phyloP scores from a whole-genome alignment of 78 protist genomes.

The Dictyostelium purpureum region DNA sequence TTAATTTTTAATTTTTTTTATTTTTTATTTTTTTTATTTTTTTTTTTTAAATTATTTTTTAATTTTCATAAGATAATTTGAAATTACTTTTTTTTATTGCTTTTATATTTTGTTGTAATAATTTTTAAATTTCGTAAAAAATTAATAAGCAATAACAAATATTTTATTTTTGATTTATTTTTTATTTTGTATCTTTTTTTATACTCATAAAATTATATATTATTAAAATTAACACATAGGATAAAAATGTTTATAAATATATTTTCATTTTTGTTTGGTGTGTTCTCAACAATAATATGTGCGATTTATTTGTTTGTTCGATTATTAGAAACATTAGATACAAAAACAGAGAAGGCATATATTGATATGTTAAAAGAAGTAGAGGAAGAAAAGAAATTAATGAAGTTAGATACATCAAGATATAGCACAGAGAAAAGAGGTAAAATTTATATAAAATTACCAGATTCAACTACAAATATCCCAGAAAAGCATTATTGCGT shows the following conservation, averaged over 20 bases:
- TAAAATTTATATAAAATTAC: conserved; percentile 18
- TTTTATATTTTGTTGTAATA: too few relatives aligned
- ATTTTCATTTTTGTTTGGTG: conserved; percentile 70
- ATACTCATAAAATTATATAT: background rate
- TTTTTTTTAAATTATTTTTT: too few relatives aligned
- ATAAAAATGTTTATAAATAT: conserved; percentile 30
- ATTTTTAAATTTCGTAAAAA: too few relatives aligned
- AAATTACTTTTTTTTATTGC: too few relatives aligned
- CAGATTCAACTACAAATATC: conserved; percentile 22
- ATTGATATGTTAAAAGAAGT: conserved; percentile 6
- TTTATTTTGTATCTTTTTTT: too few relatives aligned
- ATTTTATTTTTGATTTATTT: too few relatives aligned
- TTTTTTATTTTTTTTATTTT: too few relatives aligned
- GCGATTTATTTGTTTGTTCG: conserved; percentile 50
- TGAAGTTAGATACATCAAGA: conserved; percentile 45
- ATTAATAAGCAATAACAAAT: background rate
- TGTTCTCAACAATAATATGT: conserved; percentile 39
- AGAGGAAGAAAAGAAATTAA: conserved; percentile 3
- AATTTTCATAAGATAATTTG: too few relatives aligned
- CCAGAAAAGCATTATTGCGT: conserved; percentile 60
- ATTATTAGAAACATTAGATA: conserved; percentile 35
- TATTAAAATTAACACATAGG: background rate
- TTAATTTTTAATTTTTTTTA: too few relatives aligned
- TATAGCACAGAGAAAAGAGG: conserved; percentile 45
- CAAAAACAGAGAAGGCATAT: conserved; percentile 41